A percentile compares a stretch with the other conserved stretches of the same genome.
phyloP scores from a whole-genome alignment of 2,329 filamentous ascomycete genomes.

The Berkeleyomyces rouxiae region DNA sequence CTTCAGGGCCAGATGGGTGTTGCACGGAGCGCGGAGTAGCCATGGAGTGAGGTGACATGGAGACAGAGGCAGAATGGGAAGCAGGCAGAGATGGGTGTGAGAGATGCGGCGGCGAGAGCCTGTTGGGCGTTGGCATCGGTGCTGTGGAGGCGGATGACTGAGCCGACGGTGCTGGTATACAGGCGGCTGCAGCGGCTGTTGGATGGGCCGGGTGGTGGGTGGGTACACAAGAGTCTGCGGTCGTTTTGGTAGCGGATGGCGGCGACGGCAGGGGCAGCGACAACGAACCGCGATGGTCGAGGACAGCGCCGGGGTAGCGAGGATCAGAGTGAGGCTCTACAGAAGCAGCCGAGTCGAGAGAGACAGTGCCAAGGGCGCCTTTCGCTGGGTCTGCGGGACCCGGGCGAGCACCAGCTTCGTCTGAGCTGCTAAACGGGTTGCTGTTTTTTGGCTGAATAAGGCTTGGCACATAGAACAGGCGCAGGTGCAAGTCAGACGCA shows the following conservation, averaged over 20 bases:
- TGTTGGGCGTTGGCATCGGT: background rate
- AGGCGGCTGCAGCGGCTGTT: background rate
- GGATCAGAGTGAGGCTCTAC: background rate
- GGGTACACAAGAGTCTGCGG: background rate
- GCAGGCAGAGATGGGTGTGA: background rate
- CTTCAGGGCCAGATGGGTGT: background rate
- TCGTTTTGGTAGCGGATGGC: background rate
- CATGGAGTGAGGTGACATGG: background rate
- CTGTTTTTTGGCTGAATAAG: background rate
- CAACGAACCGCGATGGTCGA: background rate
- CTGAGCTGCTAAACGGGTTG: background rate
- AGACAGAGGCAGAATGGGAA: background rate
- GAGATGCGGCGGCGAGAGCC: background rate
- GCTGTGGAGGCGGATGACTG: background rate
- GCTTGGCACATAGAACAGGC: background rate
- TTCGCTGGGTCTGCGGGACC: background rate
- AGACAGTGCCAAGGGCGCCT: background rate
- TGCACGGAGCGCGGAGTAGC: background rate
- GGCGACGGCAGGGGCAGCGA: background rate
- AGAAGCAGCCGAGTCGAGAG: background rate
- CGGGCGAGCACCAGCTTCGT: background rate
- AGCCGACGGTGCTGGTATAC: background rate
- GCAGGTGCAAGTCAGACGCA: background rate
- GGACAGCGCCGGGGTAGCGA: background rate
- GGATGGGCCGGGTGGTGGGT: background rate